Evolutionary conservation across 2,329 filamentous ascomycete species (phyloP), one percentile per base, ranked within the genome.

Genomic region (Pestalotiopsis fici): DNA sequence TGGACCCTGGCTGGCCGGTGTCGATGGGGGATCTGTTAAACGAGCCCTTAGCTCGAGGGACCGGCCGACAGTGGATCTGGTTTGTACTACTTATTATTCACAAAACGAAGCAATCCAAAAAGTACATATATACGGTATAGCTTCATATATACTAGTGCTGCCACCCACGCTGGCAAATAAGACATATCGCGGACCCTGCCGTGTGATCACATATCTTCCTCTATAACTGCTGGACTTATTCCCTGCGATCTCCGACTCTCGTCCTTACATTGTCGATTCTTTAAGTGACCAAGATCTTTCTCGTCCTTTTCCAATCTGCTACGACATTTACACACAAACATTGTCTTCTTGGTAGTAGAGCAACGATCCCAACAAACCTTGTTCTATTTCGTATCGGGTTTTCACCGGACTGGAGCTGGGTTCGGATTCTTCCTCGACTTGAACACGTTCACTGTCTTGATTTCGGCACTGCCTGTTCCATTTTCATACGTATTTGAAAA

Each of bases 141-240:
- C 55, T 27, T 59, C 23, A 31, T 59, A 59, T 7, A 59, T 59
- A 59, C 28, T 59, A 31, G 28, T 27, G 25, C 55, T 59, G 55
- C 23, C 55, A 31, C 55, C 25, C 55, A 21, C 25, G 21, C 55
- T 27, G 55, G 23, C 43, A 50, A 57, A 57, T 31, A 57, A 15
- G 23, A 37, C 57, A 60, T 60, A 60, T 60, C 57, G 57, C 57
- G 57, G 57, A 60, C 57, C 57, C 57, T 60, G 57, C 57, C 57
- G 57, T 31, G 28, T 35, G 57, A 60, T 37, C 57, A 21, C 27
- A 37, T 37, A 31, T 37, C 27, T 60, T 60, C 57, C 25, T 60
- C 21, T 60, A 60, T 31, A 35, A 60, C 31, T 60, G 57, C 31
- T 60, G 12, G 57, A 60, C 27, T 31, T 60, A 60, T 60, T 35